phyloP scores from a whole-genome alignment of 495 filamentous ascomycete genomes.

The Jackrogersella minutella region DNA sequence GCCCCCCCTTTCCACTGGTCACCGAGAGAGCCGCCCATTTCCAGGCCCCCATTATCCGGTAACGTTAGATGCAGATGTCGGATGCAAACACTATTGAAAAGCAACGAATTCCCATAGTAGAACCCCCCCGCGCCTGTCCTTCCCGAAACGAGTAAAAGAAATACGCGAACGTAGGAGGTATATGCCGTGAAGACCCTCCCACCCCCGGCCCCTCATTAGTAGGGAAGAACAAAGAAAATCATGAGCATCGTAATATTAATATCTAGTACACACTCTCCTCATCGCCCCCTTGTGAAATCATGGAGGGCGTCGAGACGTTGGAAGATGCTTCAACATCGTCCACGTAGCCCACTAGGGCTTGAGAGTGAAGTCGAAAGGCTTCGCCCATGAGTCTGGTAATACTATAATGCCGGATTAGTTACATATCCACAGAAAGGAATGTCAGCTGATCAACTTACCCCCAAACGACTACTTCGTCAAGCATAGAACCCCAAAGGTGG shows the following conservation, averaged over 20 bases:
- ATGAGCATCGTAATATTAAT: conserved; percentile 50
- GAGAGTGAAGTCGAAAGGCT: conserved; percentile 95
- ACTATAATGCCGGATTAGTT: conserved; percentile 66
- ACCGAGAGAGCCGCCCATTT: conserved; percentile 48
- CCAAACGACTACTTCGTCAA: conserved; percentile 99
- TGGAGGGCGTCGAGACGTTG: conserved; percentile 66
- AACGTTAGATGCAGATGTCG: conserved; percentile 50
- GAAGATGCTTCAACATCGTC: conserved; percentile 71
- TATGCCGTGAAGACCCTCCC: conserved; percentile 58
- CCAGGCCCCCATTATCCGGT: conserved; percentile 56
- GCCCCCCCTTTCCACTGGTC: conserved; percentile 44
- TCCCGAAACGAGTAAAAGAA: conserved; percentile 39
- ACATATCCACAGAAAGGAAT: conserved; percentile 3
- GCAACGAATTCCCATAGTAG: conserved; percentile 36
- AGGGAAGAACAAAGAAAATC: conserved; percentile 54
- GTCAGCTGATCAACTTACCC: conserved; percentile 63
- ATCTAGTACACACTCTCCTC: conserved; percentile 68
- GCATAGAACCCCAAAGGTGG: conserved; percentile 95
- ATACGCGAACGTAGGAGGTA: conserved; percentile 52
- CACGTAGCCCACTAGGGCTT: conserved; percentile 92
- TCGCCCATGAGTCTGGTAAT: conserved; percentile 98
- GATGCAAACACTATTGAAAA: conserved; percentile 51
- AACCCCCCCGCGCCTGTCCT: conserved; percentile 44
- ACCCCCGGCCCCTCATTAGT: conserved; percentile 41
- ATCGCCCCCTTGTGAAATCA: conserved; percentile 67